Evolutionary conservation across 345 rosid genomes (phyloP).

Genomic region (Tarenaya hassleriana): DNA sequence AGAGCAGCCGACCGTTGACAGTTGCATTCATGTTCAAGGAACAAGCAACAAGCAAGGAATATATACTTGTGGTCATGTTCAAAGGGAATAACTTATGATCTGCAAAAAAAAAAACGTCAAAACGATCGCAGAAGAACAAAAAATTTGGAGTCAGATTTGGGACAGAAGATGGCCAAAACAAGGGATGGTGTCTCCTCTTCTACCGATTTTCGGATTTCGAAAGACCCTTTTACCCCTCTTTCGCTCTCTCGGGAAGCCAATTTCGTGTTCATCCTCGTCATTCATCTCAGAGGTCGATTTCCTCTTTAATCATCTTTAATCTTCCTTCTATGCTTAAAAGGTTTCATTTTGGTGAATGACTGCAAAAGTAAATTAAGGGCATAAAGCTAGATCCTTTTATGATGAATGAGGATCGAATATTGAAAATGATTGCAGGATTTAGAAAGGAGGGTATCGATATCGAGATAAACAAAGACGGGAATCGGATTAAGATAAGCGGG

Average conservation of each 20-base stretch:
- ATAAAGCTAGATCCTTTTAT: too few relatives aligned
- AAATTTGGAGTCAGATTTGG: conserved; percentile 74
- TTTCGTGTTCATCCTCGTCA: conserved; percentile 48
- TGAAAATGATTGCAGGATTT: conserved; percentile 48
- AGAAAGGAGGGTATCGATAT: conserved; percentile 45
- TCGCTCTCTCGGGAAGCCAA: conserved; percentile 64
- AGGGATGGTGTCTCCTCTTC: conserved; percentile 51
- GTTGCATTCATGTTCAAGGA: background rate
- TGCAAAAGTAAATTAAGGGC: too few relatives aligned
- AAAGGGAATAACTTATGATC: conserved; percentile 12
- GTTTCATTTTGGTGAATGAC: too few relatives aligned
- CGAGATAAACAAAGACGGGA: conserved; percentile 61
- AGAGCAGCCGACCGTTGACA: conserved; percentile 7
- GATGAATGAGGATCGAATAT: background rate
- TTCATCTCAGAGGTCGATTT: conserved; percentile 58
- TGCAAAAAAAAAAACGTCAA: conserved; percentile 1
- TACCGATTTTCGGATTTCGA: conserved; percentile 37
- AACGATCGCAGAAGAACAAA: background rate
- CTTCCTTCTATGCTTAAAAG: background rate
- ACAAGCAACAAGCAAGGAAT: conserved; percentile 20
- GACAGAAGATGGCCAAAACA: conserved; percentile 64
- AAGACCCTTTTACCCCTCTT: conserved; percentile 40
- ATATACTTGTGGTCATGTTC: conserved; percentile 8
- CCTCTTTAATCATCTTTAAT: background rate
- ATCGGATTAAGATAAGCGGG: conserved; percentile 51